These are phyloP conservation scores for Actinomortierella ambigua DNA, from an alignment of 371 early-diverging fungal species.

Conservation along the genomic window DNA sequence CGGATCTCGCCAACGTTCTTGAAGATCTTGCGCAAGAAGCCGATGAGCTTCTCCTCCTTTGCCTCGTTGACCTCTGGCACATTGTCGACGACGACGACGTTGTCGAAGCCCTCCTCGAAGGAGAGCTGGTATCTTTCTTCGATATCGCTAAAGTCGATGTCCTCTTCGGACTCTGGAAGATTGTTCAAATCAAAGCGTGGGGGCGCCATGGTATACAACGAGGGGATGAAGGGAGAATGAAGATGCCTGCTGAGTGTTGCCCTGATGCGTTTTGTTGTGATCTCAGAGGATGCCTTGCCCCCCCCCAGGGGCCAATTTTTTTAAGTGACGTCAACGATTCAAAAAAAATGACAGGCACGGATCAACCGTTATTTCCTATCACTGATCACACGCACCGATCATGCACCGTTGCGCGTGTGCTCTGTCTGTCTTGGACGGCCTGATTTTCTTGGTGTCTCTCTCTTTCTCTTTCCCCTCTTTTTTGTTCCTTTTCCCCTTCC, in stretches of 20 bases:
- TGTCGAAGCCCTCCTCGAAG: constrained; percentile 79
- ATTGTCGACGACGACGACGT: constrained; percentile 90
- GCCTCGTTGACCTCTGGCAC: constrained; percentile 87
- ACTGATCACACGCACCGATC: too few species aligned
- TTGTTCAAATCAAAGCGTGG: constrained; percentile 55
- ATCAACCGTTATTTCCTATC: too few species aligned
- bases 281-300: too few species aligned
- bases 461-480: background rate
- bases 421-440: too few species aligned
- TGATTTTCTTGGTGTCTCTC: background rate
- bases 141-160: constrained; percentile 91
- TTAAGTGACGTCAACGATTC: too few species aligned
- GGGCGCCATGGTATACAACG: constrained; percentile 1
- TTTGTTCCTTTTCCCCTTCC: background rate
- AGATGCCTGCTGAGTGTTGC: too few species aligned
- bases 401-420: too few species aligned
- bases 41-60: constrained; percentile 86
- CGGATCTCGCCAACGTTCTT: constrained; percentile 80
- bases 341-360: too few species aligned
- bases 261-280: too few species aligned
- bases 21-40: constrained; percentile 83
- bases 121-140: constrained; percentile 76
- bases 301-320: too few species aligned
- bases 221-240: too few species aligned
- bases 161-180: constrained; percentile 67